Evolutionary conservation across 2,329 filamentous ascomycete species (phyloP), one percentile per base, ranked within the genome.

Genomic region (Nigrospora sphaerica): DNA sequence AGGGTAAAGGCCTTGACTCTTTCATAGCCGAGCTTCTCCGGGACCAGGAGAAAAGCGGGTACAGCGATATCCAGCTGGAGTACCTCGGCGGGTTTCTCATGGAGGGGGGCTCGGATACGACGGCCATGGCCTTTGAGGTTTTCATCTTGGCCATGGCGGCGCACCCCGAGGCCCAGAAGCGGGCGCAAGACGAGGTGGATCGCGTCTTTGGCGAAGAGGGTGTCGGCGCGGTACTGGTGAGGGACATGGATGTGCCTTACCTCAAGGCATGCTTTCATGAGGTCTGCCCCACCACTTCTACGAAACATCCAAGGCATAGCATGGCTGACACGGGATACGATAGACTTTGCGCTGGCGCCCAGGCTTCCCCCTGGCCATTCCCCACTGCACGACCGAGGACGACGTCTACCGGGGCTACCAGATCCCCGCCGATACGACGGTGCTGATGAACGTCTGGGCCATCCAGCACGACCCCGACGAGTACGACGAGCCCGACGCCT

Each of bases 141-240:
- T 72, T 75, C 49, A 57, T 73, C 1, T 60, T 71, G 17, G 75
- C 75, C 6, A 74, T 78, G 71, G 52, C 65, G 0, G 51, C 71
- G 1, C 62, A 66, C 14, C 62, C 62, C 2, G 62, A 62, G 1
- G 68, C 73, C 0, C 71, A 74, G 48, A 66, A 55, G 48, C 59
- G 56, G 34, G 71, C 65, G 0, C 69, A 70, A 34, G 51, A 53
- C 0, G 67, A 72, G 39, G 49, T 75, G 12, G 70, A 75, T 49
- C 51, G 55, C 3, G 60, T 70, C 9, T 57, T 72, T n/a, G 71
- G 71, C 2, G 44, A 53, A 6, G 54, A 63, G 19, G 61, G 72
- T 6, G 51, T 69, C 28, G 69, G 49, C 4, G 16, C 70, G 1
- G 63, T 52, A 3, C 65, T 65, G 54, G 58, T 63, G 0, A 71